Percentiles rank a stretch among this genome's conserved stretches.
Evolutionary conservation across 345 rosid species (phyloP).

Genomic region (Salix suchowensis): DNA sequence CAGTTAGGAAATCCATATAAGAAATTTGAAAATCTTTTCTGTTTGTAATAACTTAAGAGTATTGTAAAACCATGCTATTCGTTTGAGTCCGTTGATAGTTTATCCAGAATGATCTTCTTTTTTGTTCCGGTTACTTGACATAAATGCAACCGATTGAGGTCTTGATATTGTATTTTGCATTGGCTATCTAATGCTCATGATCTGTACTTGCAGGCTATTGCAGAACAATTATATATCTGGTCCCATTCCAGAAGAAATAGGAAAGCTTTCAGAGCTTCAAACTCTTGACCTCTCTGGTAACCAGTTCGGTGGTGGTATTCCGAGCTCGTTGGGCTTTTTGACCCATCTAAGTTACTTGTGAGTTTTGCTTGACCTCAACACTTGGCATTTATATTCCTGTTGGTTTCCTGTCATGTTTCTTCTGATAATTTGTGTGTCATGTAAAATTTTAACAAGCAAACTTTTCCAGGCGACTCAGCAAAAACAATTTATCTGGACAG

Average conservation of each 20-base stretch:
- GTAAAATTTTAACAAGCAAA: slow-evolving; percentile 20
- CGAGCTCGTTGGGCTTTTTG: slow-evolving; percentile 71
- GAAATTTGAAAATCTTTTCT: background rate
- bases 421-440: slow-evolving; percentile 14
- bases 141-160: background rate
- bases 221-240: slow-evolving; percentile 69
- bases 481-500: slow-evolving; percentile 70
- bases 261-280: slow-evolving; percentile 63
- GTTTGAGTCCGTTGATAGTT: background rate
- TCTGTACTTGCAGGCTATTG: slow-evolving; percentile 40
- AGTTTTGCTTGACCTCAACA: slow-evolving; percentile 38
- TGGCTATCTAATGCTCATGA: background rate
- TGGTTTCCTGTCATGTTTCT: background rate
- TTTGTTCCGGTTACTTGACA: background rate
- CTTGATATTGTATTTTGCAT: background rate
- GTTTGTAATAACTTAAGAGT: background rate
- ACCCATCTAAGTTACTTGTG: slow-evolving; percentile 79
- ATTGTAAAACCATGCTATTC: background rate
- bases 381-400: slow-evolving; percentile 1
- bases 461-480: slow-evolving; percentile 67
- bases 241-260: slow-evolving; percentile 63
- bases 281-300: slow-evolving; percentile 91
- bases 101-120: background rate
- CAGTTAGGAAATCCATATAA: background rate
- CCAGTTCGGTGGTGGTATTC: slow-evolving; percentile 65